These are phyloP conservation scores for Carex myosuroides DNA, from an alignment of 176 grass and related monocot genomes.

Conservation along the genomic window DNA sequence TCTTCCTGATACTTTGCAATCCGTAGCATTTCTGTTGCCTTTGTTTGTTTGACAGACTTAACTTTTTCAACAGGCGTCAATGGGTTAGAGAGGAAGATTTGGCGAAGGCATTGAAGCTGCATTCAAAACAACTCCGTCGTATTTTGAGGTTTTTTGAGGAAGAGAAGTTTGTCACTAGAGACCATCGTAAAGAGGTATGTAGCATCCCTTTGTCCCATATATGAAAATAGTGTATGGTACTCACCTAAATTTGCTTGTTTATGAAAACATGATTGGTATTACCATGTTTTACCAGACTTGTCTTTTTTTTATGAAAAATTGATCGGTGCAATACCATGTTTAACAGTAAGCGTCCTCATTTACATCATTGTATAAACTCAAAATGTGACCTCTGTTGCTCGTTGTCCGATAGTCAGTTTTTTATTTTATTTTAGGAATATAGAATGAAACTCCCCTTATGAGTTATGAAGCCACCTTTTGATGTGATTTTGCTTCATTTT, in stretches of 20 bases:
- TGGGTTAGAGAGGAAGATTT: slow-evolving; percentile 97
- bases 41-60: not conserved
- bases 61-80: slow-evolving; percentile 44
- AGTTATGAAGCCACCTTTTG: not conserved
- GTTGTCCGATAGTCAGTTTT: not conserved
- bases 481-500: not conserved
- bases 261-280: not conserved
- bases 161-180: slow-evolving; percentile 85
- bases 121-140: slow-evolving; percentile 76
- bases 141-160: slow-evolving; percentile 95
- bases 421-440: not conserved
- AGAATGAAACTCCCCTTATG: not conserved
- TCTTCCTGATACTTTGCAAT: not conserved
- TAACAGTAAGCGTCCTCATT: not conserved
- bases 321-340: not conserved
- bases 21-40: not conserved
- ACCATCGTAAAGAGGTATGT: slow-evolving; percentile 92
- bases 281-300: too few relatives aligned
- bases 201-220: not conserved
- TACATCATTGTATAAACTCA: not conserved
- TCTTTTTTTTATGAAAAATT: not conserved
- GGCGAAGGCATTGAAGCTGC: slow-evolving; percentile 84
- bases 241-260: not conserved
- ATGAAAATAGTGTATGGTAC: not conserved
- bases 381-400: not conserved